Evolutionary conservation across 108 stramenopile species (phyloP).

Genomic region (Fragilariopsis cylindrus): DNA sequence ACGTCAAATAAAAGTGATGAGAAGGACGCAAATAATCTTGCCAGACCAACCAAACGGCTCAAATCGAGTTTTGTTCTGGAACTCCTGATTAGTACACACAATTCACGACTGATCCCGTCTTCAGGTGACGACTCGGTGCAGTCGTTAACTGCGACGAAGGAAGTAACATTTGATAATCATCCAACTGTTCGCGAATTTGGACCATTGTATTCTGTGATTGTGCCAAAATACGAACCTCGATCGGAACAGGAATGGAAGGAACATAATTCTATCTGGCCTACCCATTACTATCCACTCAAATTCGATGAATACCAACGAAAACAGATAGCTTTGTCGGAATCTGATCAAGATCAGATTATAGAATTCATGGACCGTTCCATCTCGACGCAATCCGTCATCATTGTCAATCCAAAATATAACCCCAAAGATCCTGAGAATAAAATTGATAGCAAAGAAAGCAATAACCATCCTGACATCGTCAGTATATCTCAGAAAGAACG

Average conservation of each 20-base stretch:
- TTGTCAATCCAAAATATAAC: constrained; percentile 42
- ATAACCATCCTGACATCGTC: not conserved
- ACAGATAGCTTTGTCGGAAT: constrained; percentile 39
- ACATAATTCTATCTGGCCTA: constrained; percentile 69
- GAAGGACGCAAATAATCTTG: not conserved
- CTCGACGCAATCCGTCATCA: constrained; percentile 35
- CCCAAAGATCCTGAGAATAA: not conserved
- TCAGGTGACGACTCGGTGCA: not conserved
- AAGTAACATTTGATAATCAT: not conserved
- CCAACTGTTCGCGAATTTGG: constrained; percentile 9
- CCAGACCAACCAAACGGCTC: constrained; percentile 2
- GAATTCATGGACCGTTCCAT: constrained; percentile 31
- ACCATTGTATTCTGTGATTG: constrained; percentile 13
- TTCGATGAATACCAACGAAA: constrained; percentile 54
- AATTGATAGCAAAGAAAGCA: not conserved
- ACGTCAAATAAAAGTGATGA: not conserved
- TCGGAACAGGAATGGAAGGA: constrained; percentile 61
- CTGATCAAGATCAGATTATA: constrained; percentile 41
- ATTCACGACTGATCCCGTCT: not conserved
- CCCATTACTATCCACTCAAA: constrained; percentile 58
- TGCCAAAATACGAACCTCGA: constrained; percentile 60
- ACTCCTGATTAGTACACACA: not conserved
- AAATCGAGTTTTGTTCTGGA: constrained; percentile 9
- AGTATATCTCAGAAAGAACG: constrained; percentile 17
- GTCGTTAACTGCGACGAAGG: not conserved